phyloP scores from a whole-genome alignment of 2,329 filamentous ascomycete genomes.

The Exophiala dermatitidis region DNA sequence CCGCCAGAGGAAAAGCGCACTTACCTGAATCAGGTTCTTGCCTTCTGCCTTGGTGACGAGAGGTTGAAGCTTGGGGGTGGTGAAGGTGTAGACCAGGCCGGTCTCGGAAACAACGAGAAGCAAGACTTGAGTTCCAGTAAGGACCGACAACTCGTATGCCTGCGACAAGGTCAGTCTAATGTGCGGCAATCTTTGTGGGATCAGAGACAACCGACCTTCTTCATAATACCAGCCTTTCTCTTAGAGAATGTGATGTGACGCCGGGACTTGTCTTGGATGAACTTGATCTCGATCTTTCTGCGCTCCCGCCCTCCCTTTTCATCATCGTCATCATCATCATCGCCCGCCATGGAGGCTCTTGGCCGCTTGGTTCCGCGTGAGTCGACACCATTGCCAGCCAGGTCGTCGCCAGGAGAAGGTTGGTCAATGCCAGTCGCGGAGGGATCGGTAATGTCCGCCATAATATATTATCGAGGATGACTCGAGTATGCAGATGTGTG shows the following conservation, averaged over 20 bases:
- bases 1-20: conserved; percentile 27
- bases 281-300: conserved; percentile 99
- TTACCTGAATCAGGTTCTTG: conserved; percentile 98
- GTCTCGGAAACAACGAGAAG: conserved; percentile 96
- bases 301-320: conserved; percentile 97
- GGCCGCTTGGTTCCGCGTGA: conserved; percentile 82
- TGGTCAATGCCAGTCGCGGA: conserved; percentile 61
- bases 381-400: conserved; percentile 63
- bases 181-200: conserved; percentile 7
- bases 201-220: conserved; percentile 69
- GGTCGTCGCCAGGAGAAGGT: conserved; percentile 65
- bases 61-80: conserved; percentile 94
- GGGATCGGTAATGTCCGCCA: conserved; percentile 75
- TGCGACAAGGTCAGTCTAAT: conserved; percentile 35
- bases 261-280: conserved; percentile 99
- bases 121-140: conserved; percentile 95
- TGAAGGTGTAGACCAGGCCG: conserved; percentile 95
- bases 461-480: conserved; percentile 35
- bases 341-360: conserved; percentile 67
- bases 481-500: conserved; percentile 14
- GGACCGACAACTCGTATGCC: conserved; percentile 95
- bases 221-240: conserved; percentile 99
- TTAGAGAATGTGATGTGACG: conserved; percentile 99
- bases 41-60: conserved; percentile 97
- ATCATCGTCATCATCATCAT: conserved; percentile 95